Percentiles rank a stretch among this genome's conserved stretches.
Evolutionary conservation across 169 alveolate species (phyloP).

Genomic region (Plasmodium chabaudi): DNA sequence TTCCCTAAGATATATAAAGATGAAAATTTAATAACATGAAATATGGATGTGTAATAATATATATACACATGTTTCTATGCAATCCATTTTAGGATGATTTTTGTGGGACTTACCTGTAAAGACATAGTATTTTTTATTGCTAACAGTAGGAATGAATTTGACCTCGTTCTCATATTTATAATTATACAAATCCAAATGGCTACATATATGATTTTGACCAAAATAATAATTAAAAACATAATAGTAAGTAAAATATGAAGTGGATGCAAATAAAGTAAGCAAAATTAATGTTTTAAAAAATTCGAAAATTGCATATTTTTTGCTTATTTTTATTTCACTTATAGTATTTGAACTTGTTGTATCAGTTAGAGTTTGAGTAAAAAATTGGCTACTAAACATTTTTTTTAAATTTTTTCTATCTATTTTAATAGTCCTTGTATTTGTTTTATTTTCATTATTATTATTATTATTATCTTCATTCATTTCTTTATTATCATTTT

Average conservation of each 20-base stretch:
- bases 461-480: not conserved
- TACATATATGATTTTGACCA: constrained; percentile 16
- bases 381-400: constrained; percentile 68
- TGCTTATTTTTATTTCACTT: constrained; percentile 23
- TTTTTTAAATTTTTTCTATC: constrained; percentile 58
- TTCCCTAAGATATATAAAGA: constrained; percentile 15
- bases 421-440: constrained; percentile 53
- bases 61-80: too few species aligned
- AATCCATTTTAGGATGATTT: too few species aligned
- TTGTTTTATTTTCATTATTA: not conserved
- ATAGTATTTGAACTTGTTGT: constrained; percentile 29
- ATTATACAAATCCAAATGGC: constrained; percentile 37
- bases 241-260: constrained; percentile 52
- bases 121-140: constrained; percentile 35
- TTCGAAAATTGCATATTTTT: constrained; percentile 35
- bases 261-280: constrained; percentile 3
- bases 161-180: constrained; percentile 48
- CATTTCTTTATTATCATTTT: constrained; percentile 4
- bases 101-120: constrained; percentile 19
- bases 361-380: constrained; percentile 69
- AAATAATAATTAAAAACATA: constrained; percentile 28
- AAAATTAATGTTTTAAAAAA: constrained; percentile 33
- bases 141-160: constrained; percentile 20
- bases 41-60: too few species aligned
- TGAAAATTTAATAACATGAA: not conserved